These are phyloP conservation scores for Rhizophagus sp. DNA, from an alignment of 192 early-diverging fungal genomes.

Conservation along the genomic window DNA sequence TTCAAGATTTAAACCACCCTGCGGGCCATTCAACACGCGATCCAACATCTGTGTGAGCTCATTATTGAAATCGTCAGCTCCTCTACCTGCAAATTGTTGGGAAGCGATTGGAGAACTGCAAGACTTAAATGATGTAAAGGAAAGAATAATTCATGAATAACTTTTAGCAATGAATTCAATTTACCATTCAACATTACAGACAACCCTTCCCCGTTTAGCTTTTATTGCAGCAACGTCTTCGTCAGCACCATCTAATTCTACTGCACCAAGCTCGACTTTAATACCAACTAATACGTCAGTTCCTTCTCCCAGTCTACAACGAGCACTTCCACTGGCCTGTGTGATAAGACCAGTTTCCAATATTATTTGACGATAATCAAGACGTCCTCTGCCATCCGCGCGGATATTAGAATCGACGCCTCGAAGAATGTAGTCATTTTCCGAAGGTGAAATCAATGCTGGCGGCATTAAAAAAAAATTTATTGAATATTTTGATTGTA, in stretches of 20 bases:
- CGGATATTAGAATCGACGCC: slow-evolving; percentile 82
- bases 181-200: slow-evolving; percentile 92
- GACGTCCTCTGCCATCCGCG: slow-evolving; percentile 81
- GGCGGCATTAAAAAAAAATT: slow-evolving; percentile 42
- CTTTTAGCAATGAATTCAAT: neutral
- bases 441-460: slow-evolving; percentile 69
- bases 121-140: slow-evolving; percentile 5
- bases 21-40: slow-evolving; percentile 76
- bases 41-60: slow-evolving; percentile 83
- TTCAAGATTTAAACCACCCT: slow-evolving; percentile 83
- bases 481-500: no score
- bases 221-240: slow-evolving; percentile 36
- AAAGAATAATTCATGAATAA: neutral
- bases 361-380: slow-evolving; percentile 74
- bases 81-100: slow-evolving; percentile 76
- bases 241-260: slow-evolving; percentile 58
- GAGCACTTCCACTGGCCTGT: slow-evolving; percentile 89
- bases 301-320: slow-evolving; percentile 76
- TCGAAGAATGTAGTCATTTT: slow-evolving; percentile 80
- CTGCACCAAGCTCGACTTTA: slow-evolving; percentile 86
- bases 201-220: slow-evolving; percentile 59
- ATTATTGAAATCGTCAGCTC: slow-evolving; percentile 81
- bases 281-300: slow-evolving; percentile 94
- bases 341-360: slow-evolving; percentile 88
- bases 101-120: slow-evolving; percentile 77